phyloP scores from a whole-genome alignment of 768 basidiomycete genomes.

The Naematelia aurantialba region DNA sequence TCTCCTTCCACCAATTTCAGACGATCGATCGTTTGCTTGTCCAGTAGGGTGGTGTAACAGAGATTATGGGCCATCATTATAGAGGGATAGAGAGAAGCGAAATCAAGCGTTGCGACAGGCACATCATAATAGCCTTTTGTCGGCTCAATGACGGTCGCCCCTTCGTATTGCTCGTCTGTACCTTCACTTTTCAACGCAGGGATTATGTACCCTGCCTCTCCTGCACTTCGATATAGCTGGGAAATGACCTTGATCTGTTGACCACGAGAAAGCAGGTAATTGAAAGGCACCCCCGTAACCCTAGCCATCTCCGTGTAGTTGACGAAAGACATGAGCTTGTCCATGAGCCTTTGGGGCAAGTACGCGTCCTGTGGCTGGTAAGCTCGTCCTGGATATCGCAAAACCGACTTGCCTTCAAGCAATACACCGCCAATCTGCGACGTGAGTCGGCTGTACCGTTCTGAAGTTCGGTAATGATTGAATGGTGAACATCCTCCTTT shows the following conservation, averaged over 20 bases:
- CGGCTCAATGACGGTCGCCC: constrained; percentile 97
- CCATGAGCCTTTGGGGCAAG: constrained; percentile 88
- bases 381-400: neutral
- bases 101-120: constrained; percentile 97
- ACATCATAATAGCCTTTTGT: constrained; percentile 91
- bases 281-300: constrained; percentile 99
- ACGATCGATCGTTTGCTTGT: constrained; percentile 71
- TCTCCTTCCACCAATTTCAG: constrained; percentile 72
- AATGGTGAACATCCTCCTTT: constrained; percentile 98
- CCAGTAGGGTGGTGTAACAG: constrained; percentile 94
- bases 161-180: constrained; percentile 94
- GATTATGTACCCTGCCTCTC: constrained; percentile 83
- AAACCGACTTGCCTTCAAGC: constrained; percentile 69
- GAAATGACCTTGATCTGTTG: constrained; percentile 99
- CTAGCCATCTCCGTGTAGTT: constrained; percentile 99
- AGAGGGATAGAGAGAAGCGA: constrained; percentile 95
- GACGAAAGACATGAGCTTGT: constrained; percentile 98
- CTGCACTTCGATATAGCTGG: constrained; percentile 88
- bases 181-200: constrained; percentile 84
- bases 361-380: constrained; percentile 75
- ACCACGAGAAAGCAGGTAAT: constrained; percentile 84
- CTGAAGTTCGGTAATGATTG: constrained; percentile 95
- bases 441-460: constrained; percentile 93
- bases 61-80: constrained; percentile 99
- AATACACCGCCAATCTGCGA: constrained; percentile 90